These are phyloP conservation scores for Vanrija pseudolonga DNA, from an alignment of 1,284 basidiomycete species.

Conservation along the genomic window DNA sequence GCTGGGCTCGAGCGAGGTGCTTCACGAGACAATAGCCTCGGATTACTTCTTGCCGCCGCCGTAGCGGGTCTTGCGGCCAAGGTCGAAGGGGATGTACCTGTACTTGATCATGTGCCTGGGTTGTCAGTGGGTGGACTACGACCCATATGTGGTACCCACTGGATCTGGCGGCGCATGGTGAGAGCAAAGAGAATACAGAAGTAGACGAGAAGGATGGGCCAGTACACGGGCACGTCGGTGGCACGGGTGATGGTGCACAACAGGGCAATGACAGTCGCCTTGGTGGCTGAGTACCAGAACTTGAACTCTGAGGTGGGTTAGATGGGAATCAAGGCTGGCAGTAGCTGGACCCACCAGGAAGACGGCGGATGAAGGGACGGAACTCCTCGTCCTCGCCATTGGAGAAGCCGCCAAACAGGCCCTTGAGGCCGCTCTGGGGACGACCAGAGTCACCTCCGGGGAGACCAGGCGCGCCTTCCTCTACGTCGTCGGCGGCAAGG, in stretches of 20 bases:
- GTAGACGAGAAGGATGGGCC: slow-evolving; percentile 94
- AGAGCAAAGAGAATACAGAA: slow-evolving; percentile 82
- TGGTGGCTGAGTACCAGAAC: slow-evolving; percentile 82
- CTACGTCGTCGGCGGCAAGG: slow-evolving; percentile 87
- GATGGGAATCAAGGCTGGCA: background rate
- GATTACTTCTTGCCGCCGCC: slow-evolving; percentile 35
- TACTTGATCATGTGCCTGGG: slow-evolving; percentile 97
- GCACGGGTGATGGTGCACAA: slow-evolving; percentile 71
- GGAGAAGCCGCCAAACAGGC: slow-evolving; percentile 42
- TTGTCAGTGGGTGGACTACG: slow-evolving; percentile 1
- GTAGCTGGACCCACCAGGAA: slow-evolving; percentile 71
- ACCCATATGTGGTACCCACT: slow-evolving; percentile 57
- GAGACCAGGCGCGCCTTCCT: slow-evolving; percentile 71
- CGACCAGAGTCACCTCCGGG: slow-evolving; percentile 37
- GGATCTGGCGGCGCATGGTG: slow-evolving; percentile 89
- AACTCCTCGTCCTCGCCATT: slow-evolving; percentile 71
- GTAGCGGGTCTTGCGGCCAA: slow-evolving; percentile 46
- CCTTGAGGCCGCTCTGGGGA: slow-evolving; percentile 34
- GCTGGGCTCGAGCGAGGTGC: too few relatives aligned
- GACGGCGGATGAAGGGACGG: slow-evolving; percentile 87
- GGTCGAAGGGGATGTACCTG: slow-evolving; percentile 61
- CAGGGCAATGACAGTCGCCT: slow-evolving; percentile 77
- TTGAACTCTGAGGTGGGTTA: slow-evolving; percentile 34
- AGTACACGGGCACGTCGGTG: slow-evolving; percentile 96
- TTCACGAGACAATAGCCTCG: background rate